These are phyloP conservation scores for Oenanthe javanica DNA, from an alignment of 140 eudicot genomes.

Conservation along the genomic window DNA sequence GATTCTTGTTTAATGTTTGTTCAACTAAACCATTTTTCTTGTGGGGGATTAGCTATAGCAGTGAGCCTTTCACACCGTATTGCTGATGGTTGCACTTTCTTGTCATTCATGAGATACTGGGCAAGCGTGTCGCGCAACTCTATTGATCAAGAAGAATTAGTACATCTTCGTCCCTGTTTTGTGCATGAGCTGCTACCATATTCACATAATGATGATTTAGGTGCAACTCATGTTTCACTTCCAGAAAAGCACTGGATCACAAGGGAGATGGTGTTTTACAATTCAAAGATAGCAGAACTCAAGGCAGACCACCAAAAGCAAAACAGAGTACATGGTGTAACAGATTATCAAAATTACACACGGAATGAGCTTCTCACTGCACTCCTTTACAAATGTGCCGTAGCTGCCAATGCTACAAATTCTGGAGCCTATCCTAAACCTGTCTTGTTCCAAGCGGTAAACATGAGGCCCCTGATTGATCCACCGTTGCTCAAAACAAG, in stretches of 20 bases:
- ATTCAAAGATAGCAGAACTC: conserved; percentile 16
- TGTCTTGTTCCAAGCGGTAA: not conserved
- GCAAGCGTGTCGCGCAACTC: conserved; percentile 1
- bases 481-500: not conserved
- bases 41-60: conserved; percentile 23
- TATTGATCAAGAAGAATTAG: not conserved
- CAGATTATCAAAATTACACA: not conserved
- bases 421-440: not conserved
- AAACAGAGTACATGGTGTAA: not conserved
- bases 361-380: not conserved
- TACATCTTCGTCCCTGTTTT: not conserved
- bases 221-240: not conserved
- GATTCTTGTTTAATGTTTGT: not conserved
- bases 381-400: not conserved
- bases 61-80: conserved; percentile 11
- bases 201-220: not conserved
- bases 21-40: conserved; percentile 12
- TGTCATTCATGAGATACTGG: conserved; percentile 10
- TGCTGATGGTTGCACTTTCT: conserved; percentile 13
- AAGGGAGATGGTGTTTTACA: conserved; percentile 7
- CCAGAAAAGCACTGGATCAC: not conserved
- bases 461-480: not conserved
- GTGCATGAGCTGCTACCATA: not conserved
- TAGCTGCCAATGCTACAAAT: not conserved
- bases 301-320: not conserved